Evolutionary conservation across 148 eudicot genomes (phyloP), one percentile per base, ranked within the genome.

Genomic region (Vaccinium corymbosum): DNA sequence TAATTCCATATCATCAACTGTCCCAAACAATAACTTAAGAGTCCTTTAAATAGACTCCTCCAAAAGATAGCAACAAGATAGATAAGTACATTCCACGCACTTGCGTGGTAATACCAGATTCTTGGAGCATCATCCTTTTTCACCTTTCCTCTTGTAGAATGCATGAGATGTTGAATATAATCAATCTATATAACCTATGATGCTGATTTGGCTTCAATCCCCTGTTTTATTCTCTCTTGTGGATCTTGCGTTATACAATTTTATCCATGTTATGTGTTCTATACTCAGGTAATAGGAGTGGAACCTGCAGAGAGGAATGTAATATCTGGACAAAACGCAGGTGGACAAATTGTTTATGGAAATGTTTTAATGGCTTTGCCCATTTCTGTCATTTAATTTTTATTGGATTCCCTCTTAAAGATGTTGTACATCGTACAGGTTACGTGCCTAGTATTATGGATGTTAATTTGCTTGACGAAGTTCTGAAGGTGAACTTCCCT

Each of bases 291-390:
- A 20, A 79, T 92, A 83, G 96, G 96, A 72, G 94, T 91, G 76
- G 92, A 92, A 87, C 96, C 96, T 86, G 93, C 90, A 7, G 93
- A 93, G 74, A 91, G 93, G 82, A 86, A 88, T 84, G 92, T 92
- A 82, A 83, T 92, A 73, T 90, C 94, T 42, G 93, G 96, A 76
- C 92, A 89, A 83, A 91, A 93, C 81, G 89, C 91, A 87, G 96
- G 96, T 90, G 76, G 84, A 29, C 76, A 50, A 79, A 52, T 51
- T 83, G 4, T 84, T 2, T 22, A 49, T 66, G 27, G 12, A 20
- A 73, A 81, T 80, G 42, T 80, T 77, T 71, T 77, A 20, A 9
- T 86, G 56, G 72, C 62, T 32, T 79, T 68, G 14, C 78, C 73
- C 71, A 1, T 52, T 74, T 2, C 0, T 61, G 10, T 13, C 12